Evolutionary conservation across 495 filamentous ascomycete species (phyloP).

Genomic region (Halenospora varia): DNA sequence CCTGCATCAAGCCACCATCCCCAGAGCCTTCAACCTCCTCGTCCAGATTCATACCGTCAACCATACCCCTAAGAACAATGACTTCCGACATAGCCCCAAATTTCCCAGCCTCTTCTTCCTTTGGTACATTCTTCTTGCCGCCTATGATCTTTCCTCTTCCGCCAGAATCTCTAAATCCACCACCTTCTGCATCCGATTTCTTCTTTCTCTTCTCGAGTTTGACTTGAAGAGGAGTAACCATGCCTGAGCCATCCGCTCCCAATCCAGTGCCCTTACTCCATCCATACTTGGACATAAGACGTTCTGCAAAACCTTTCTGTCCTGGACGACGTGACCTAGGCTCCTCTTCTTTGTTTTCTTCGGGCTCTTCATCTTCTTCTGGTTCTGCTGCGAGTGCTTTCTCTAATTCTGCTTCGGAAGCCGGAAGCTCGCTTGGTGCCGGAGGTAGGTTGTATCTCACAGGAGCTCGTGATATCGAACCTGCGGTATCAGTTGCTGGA

Average conservation of each 20-base stretch:
- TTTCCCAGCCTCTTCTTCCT: conserved; percentile 48
- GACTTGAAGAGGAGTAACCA: conserved; percentile 75
- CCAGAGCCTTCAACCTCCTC: conserved; percentile 57
- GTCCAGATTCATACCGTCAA: conserved; percentile 70
- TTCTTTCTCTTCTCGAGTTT: conserved; percentile 80
- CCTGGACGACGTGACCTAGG: conserved; percentile 66
- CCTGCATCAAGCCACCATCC: conserved; percentile 71
- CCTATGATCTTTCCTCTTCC: conserved; percentile 80
- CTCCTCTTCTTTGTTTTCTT: conserved; percentile 39
- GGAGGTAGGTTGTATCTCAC: conserved; percentile 74
- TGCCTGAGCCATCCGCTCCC: conserved; percentile 74
- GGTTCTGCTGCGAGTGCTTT: conserved; percentile 39
- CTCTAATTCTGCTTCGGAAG: conserved; percentile 51
- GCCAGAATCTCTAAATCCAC: conserved; percentile 65
- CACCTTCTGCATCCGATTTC: conserved; percentile 71
- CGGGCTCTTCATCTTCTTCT: conserved; percentile 45
- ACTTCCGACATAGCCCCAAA: conserved; percentile 78
- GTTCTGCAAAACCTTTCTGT: conserved; percentile 78
- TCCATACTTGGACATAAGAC: conserved; percentile 87
- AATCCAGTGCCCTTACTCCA: conserved; percentile 87
- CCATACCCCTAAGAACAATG: conserved; percentile 73
- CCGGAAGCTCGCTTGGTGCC: conserved; percentile 51
- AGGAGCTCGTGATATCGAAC: conserved; percentile 78
- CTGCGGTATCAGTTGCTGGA: conserved; percentile 28
- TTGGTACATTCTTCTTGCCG: conserved; percentile 48